Base-by-base conservation (phyloP, 352 stramenopile genomes). In the Globisporangium cystogenes region DNA sequence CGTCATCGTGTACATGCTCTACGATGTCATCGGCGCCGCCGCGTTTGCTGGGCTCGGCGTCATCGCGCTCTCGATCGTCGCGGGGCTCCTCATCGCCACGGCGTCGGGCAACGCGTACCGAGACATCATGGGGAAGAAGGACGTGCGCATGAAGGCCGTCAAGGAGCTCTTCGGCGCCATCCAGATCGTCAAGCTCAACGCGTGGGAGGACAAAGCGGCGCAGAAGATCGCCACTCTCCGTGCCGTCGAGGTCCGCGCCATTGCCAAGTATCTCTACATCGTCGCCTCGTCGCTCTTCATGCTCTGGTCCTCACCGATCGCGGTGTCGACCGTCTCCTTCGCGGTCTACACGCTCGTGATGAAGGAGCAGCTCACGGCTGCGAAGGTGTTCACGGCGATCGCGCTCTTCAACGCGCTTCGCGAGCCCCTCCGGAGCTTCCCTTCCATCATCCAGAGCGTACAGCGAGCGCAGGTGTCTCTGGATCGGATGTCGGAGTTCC, bases 121-220 rank as follows among this genome's bases (percentile, higher is more conserved):
- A 24, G 51, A 64, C 12, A 59, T 98, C 27, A 96, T 97, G 77
- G 59, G 66, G 51, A 62, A 74, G 18, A 93, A 90, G 43, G 95
- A 99, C 64, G 55, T 62, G 12, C 82, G 95, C 10, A 83, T 98
- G 46, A 94, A 97, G 56, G 40, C 85, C 0, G 84, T 95, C 35
- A 96, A 90, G 52, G 95, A 98, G 62, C 74, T 96, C 0, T 72
- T 98, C 40, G 63, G 76, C 16, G 80, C 84, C 8, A 98, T 98
- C 55, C 90, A 98, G 67, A 76, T 98, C 41, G 90, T 99, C 59
- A 99, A 99, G 59, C 64, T 98, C 2, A 97, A 98, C 70, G 81
- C 80, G 10, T 96, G 84, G 82, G 89, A 97, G 53, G 11, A 43
- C 16, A 72, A 85, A 0, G 92, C 94, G 62, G 59, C 66, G 15